Evolutionary conservation across 1,284 basidiomycete species (phyloP).

Genomic region (Sanghuangporus weigelae): DNA sequence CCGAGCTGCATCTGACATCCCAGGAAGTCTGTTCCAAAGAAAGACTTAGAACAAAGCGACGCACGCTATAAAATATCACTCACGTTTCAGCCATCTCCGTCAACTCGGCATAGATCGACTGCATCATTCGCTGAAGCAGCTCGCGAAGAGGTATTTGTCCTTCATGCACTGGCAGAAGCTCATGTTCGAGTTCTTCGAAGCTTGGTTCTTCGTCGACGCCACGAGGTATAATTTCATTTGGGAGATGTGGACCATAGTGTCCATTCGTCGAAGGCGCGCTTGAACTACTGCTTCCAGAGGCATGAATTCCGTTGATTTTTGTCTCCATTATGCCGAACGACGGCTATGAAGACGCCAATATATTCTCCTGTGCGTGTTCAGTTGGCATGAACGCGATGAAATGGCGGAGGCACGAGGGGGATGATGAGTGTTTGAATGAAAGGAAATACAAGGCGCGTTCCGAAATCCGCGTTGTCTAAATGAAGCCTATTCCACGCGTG

Average conservation of each 20-base stretch:
- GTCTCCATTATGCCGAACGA: conserved; percentile 11
- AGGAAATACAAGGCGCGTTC: conserved; percentile 8
- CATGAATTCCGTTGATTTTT: conserved; percentile 13
- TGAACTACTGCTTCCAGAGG: background rate
- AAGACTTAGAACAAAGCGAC: background rate
- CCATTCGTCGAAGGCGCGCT: background rate
- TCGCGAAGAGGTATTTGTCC: conserved; percentile 74
- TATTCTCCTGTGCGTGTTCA: background rate
- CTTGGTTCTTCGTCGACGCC: conserved; percentile 36
- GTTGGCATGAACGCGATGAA: conserved; percentile 7
- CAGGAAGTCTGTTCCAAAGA: conserved; percentile 57
- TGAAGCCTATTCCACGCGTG: background rate
- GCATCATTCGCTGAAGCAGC: conserved; percentile 69
- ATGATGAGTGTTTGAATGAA: background rate
- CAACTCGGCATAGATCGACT: conserved; percentile 79
- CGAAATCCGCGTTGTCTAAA: background rate
- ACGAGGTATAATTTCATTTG: conserved; percentile 23
- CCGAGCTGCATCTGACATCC: conserved; percentile 75
- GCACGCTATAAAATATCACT: conserved; percentile 26
- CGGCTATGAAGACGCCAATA: background rate
- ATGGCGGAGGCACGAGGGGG: background rate
- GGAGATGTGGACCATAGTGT: background rate
- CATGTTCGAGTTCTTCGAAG: conserved; percentile 60
- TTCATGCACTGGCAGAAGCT: conserved; percentile 71
- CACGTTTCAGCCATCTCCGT: conserved; percentile 84